Base-by-base conservation (phyloP, 2,329 filamentous ascomycete species). In the Monosporascus sp. region DNA sequence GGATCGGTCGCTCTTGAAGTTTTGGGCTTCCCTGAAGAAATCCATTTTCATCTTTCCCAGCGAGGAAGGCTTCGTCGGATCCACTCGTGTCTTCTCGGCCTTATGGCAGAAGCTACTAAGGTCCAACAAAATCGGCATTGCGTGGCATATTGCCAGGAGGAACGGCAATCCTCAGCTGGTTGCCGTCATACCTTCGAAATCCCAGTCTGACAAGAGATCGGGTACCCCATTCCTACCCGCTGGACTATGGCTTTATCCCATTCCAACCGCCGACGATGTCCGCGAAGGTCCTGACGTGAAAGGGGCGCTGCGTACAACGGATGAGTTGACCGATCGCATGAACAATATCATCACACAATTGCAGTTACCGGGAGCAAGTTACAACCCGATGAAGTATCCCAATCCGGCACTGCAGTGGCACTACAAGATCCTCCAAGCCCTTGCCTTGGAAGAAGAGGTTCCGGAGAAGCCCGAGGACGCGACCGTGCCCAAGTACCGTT, bases 351-450 rank as follows among this genome's bases (percentile, higher is more conserved):
- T 97, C 2, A 87, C 94, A 66, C 91, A 96, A 60, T 75, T 97
- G 1, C 91, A 96, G 67, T 81, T 99, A 7, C 94, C 94, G 0
- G 92, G 89, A 64, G 91, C 82, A 6, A 78, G 82, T 35, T 99
- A 95, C 66, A 88, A 96, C 60, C 92, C 93, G 1, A 76, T 78
- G 1, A 94, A 88, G 65, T 97, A 97, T 64, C 90, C 94, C 0
- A 99, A 99, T 57, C 91, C 92, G 9, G 82, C 89, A 8, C 77
- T 99, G 24, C 94, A 99, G 72, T 99, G 93, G 92, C 94, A 97
- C 73, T 99, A 97, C 76, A 87, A 85, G 57, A 96, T 99, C 46
- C 75, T 99, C 1, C 94, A 99, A 71, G 88, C 89, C 7, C 79
- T 97, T 53, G 94, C 94, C 0, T 78, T 99, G 1, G 92, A 96